Evolutionary conservation across 2,329 filamentous ascomycete genomes (phyloP).

Genomic region (Aspergillus tamarii): DNA sequence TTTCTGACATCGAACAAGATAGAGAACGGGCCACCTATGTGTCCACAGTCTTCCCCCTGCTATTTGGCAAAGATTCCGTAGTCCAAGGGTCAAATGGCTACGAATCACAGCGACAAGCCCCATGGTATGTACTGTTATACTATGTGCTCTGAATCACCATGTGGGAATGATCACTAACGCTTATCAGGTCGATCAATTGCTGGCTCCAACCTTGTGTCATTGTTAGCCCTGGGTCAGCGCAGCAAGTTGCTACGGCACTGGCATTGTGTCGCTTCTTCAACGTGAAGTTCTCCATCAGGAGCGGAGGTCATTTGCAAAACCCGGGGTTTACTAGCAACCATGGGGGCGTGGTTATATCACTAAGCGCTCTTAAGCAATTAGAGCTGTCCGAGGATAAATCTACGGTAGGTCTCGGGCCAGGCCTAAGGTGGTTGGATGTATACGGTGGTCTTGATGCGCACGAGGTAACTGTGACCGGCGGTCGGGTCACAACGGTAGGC

Average conservation of each 20-base stretch:
- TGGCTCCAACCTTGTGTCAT: constrained; percentile 4
- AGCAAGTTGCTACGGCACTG: not conserved
- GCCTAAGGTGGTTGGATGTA: constrained; percentile 50
- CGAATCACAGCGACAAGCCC: constrained; percentile 5
- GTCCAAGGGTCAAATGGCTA: constrained; percentile 8
- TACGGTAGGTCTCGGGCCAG: constrained; percentile 49
- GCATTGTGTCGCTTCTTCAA: constrained; percentile 9
- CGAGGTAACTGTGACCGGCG: constrained; percentile 48
- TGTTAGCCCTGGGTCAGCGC: not conserved
- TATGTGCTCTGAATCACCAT: not conserved
- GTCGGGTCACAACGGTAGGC: constrained; percentile 47
- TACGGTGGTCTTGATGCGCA: constrained; percentile 45
- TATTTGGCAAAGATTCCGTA: constrained; percentile 12
- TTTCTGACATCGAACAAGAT: constrained; percentile 1
- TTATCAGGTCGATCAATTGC: constrained; percentile 5
- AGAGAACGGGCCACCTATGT: not conserved
- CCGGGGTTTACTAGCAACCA: constrained; percentile 25
- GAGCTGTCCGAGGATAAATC: constrained; percentile 35
- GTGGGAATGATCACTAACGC: not conserved
- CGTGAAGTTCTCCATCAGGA: constrained; percentile 23
- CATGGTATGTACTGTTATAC: constrained; percentile 4
- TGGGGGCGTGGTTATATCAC: constrained; percentile 54
- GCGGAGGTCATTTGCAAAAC: constrained; percentile 24
- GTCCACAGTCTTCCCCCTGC: constrained; percentile 1
- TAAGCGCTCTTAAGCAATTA: constrained; percentile 45